phyloP scores from a whole-genome alignment of 108 stramenopile genomes.

The Fragilariopsis cylindrus region DNA sequence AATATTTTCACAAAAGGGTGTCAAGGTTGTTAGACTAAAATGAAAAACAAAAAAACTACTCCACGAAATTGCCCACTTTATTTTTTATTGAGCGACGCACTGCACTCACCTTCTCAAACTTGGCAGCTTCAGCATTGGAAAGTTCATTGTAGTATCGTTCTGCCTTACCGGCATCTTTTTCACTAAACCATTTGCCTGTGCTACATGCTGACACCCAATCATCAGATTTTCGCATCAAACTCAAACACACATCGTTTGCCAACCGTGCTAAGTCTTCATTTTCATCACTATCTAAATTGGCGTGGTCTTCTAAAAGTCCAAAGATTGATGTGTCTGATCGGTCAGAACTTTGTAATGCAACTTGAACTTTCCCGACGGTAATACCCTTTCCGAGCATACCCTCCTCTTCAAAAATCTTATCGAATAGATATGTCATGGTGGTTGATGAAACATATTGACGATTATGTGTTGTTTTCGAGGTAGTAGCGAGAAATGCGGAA shows the following conservation, averaged over 20 bases:
- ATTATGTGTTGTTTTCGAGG: neutral
- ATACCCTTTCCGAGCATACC: constrained; percentile 84
- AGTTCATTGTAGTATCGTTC: constrained; percentile 71
- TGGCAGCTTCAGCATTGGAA: constrained; percentile 69
- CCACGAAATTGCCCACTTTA: neutral
- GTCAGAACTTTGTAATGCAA: constrained; percentile 54
- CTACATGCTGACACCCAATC: constrained; percentile 75
- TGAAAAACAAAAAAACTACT: too few relatives aligned
- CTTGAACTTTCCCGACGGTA: constrained; percentile 80
- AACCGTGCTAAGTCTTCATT: constrained; percentile 54
- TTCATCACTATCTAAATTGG: constrained; percentile 37
- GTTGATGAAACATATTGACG: neutral
- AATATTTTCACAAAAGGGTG: too few relatives aligned
- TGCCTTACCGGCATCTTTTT: constrained; percentile 62
- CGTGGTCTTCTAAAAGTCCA: constrained; percentile 50
- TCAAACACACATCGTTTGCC: constrained; percentile 68
- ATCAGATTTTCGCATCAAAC: constrained; percentile 60
- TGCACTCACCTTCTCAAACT: constrained; percentile 61
- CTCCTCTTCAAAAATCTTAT: constrained; percentile 79
- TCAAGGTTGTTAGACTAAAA: too few relatives aligned
- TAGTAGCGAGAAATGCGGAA: constrained; percentile 8
- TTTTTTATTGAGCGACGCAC: too few relatives aligned
- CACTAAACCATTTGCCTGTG: constrained; percentile 63
- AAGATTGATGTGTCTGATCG: constrained; percentile 56
- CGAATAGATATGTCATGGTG: constrained; percentile 50